Evolutionary conservation across 768 basidiomycete genomes (phyloP).

Genomic region (Kwoniella heveanensis): DNA sequence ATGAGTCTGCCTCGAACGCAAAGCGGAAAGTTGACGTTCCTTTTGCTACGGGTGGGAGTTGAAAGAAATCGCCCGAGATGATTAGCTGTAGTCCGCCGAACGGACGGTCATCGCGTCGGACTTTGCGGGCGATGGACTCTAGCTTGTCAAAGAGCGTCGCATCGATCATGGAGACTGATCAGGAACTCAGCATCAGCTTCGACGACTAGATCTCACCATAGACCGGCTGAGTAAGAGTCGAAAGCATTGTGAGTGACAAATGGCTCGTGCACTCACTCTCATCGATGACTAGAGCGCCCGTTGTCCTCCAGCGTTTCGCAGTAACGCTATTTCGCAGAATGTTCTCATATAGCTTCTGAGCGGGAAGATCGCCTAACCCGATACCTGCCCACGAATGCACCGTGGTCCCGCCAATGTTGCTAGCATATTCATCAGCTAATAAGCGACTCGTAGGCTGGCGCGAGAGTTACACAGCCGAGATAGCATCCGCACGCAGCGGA

Average conservation of each 20-base stretch:
- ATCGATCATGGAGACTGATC: slow-evolving; percentile 56
- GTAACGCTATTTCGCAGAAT: slow-evolving; percentile 28
- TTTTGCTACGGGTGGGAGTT: slow-evolving; percentile 56
- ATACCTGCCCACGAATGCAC: slow-evolving; percentile 49
- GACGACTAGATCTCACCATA: no score
- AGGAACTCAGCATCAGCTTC: not conserved
- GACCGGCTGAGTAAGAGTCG: no score
- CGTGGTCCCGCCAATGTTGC: slow-evolving; percentile 46
- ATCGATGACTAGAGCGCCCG: slow-evolving; percentile 50
- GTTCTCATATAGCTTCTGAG: slow-evolving; percentile 27
- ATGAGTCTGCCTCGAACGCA: slow-evolving; percentile 54
- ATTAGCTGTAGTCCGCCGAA: slow-evolving; percentile 57
- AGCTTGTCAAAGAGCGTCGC: slow-evolving; percentile 56
- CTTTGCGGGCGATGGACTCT: slow-evolving; percentile 46
- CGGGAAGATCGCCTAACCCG: slow-evolving; percentile 31
- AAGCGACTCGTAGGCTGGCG: no score
- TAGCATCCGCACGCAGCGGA: no score
- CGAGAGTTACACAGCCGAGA: no score
- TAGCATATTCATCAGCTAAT: not conserved
- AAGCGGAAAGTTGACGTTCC: slow-evolving; percentile 28
- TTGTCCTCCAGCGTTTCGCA: slow-evolving; percentile 37
- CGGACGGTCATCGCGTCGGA: slow-evolving; percentile 42
- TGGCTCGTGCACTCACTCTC: slow-evolving; percentile 38
- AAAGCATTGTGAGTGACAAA: not conserved
- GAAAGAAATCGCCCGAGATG: slow-evolving; percentile 58